Evolutionary conservation across 2,329 filamentous ascomycete genomes (phyloP).

Genomic region (Lizonia empirigonia): DNA sequence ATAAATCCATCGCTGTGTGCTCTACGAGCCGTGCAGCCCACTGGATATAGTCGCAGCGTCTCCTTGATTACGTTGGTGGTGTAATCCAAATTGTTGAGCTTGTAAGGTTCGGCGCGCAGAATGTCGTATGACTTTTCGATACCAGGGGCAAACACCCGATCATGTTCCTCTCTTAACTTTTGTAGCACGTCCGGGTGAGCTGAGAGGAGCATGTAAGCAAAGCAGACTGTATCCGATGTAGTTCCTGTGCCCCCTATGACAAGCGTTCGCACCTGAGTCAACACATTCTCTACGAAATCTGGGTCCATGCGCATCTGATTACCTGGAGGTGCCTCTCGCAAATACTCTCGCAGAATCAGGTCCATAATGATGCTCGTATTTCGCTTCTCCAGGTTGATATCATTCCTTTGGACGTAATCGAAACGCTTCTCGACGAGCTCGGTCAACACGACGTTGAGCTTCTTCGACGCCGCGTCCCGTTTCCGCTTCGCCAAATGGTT

Average conservation of each 20-base stretch:
- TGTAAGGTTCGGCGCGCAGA: conserved; percentile 51
- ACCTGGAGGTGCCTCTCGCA: conserved; percentile 23
- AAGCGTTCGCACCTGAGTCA: conserved; percentile 49
- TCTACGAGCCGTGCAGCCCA: conserved; percentile 54
- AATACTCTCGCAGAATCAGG: conserved; percentile 37
- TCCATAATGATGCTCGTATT: conserved; percentile 46
- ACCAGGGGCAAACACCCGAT: conserved; percentile 57
- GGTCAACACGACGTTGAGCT: conserved; percentile 43
- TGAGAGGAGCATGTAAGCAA: conserved; percentile 39
- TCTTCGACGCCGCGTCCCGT: conserved; percentile 12
- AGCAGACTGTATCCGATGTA: conserved; percentile 44
- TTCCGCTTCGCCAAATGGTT: conserved; percentile 20
- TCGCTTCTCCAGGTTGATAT: conserved; percentile 45
- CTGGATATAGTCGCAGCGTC: conserved; percentile 58
- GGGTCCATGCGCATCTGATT: conserved; percentile 30
- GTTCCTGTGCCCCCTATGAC: conserved; percentile 54
- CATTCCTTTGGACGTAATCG: conserved; percentile 36
- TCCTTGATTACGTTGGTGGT: conserved; percentile 61
- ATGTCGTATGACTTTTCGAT: conserved; percentile 44
- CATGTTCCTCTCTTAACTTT: conserved; percentile 56
- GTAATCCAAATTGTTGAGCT: conserved; percentile 59
- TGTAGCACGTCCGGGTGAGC: conserved; percentile 32
- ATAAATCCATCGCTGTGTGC: conserved; percentile 46
- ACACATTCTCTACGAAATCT: conserved; percentile 44
- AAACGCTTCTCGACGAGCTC: conserved; percentile 48